A percentile compares a stretch with the other conserved stretches of the same genome.
Conservation (phyloP, 257 asterid species). For the Osmanthus fragrans region DNA sequence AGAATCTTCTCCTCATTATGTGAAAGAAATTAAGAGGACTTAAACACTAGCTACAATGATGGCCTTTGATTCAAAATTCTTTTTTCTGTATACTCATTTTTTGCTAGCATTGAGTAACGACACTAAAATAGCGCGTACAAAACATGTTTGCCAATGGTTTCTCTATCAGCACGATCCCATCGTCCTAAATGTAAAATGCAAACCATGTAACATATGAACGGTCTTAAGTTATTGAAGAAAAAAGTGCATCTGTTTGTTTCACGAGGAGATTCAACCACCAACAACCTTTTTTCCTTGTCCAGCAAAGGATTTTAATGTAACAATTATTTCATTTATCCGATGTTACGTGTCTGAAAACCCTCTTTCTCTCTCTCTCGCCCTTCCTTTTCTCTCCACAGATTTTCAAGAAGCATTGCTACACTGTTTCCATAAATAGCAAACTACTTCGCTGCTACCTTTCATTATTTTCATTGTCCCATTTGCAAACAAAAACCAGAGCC, state of each 20-base stretch:
- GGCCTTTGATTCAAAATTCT: too few relatives aligned
- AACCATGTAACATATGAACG: conserved; percentile 12
- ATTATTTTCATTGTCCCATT: conserved; percentile 19
- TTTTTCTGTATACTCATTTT: too few relatives aligned
- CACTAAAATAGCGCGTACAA: too few relatives aligned
- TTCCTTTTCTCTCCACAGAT: conserved; percentile 4
- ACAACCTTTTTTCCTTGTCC: conserved; percentile 45
- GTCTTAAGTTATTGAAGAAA: conserved; percentile 18
- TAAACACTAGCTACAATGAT: too few relatives aligned
- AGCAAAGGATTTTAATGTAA: conserved; percentile 41
- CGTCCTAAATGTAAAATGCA: too few relatives aligned
- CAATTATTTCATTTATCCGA: conserved; percentile 46
- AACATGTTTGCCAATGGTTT: too few relatives aligned
- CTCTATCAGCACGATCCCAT: too few relatives aligned
- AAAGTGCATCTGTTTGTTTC: conserved; percentile 18
- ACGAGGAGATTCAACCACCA: conserved; percentile 82
- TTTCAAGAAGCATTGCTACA: background rate
- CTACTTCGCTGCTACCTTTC: background rate
- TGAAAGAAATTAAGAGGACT: too few relatives aligned
- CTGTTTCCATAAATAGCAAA: conserved; percentile 17
- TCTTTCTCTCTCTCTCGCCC: background rate
- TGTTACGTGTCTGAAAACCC: conserved; percentile 36
- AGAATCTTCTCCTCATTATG: background rate
- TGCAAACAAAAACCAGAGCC: background rate
- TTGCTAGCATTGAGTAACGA: too few relatives aligned